Evolutionary conservation across 257 asterid species (phyloP), one percentile per base, ranked within the genome.

Genomic region (Coffea eugenioides): DNA sequence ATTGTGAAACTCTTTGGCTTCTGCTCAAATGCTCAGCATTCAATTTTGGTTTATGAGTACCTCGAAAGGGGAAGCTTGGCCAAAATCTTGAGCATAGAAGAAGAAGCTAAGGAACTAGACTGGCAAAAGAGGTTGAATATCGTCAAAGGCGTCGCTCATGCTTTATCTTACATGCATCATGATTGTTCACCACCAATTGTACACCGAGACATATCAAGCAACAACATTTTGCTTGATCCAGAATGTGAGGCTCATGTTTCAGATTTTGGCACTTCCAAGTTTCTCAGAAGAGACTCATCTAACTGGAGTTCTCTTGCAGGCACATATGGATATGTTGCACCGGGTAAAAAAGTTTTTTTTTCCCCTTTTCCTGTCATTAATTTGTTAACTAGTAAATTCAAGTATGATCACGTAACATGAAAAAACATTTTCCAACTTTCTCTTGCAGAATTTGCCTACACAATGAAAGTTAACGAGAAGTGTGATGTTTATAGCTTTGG

Each of bases 401-500:
- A 39, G 43, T 4, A 39, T 39, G 43, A 39, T 39, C 43, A 39
- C 43, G 0, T 39, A 39, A 2, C 43, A 2, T 39, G 43, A 39
- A 31, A 31, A 31, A 31, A 0, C 0, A 31, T 39, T 39, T 39
- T 39, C 5, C 43, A 39, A 39, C 43, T 39, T 39, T 57, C 18
- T 20, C 27, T 71, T 61, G 68, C 76, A 74, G 77, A 83, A 62
- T 75, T 85, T 48, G 85, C 88, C 14, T 84, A 80, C 66, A 85
- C 83, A 5, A 25, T 73, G 82, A 59, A 73, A 69, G 82, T 82
- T 49, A 74, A 57, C 5, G 84, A 81, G 31, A 87, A 77, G 43
- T 81, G 82, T 61, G 91, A 88, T 39, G 84, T 86, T 6, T 88
- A 84, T 74, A 88, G 91, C 79, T 88, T 88, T 52, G 89, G 91